Evolutionary conservation across 176 grass and related monocot species (phyloP), one percentile per base, ranked within the genome.

Genomic region (Ampelocalamus luodianensis): DNA sequence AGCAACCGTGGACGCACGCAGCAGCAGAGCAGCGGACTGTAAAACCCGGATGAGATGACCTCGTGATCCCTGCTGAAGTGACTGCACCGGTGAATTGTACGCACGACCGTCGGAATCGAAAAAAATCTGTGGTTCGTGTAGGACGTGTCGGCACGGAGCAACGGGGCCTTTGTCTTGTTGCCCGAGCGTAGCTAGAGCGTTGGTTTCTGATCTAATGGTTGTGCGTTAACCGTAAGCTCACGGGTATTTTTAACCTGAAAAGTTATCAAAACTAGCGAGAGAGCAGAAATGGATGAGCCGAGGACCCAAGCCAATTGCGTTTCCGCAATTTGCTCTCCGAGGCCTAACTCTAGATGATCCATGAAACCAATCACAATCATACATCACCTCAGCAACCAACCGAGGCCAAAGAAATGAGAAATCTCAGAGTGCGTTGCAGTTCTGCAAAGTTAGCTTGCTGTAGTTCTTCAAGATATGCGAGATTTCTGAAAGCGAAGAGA

Each of bases 401-500:
- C 44, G 1, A 26, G 24, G 26, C 24, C 3, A 72, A 49, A 32
- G 44, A 72, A 49, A 74, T 74, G 32, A 34, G 32, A 34, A 34
- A 34, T 46, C 45, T 5, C 26, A 51, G 26, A 32, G 26, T 50
- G 13, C 26, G 10, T 10, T 1, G 60, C 44, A 17, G 70, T 3
- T 49, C 23, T 49, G 70, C 24, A 17, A 49, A 13, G 23, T 17
- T 15, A 49, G 8, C 24, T 29, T 49, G 13, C 14, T 5, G 70
- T 3, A 18, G 13, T 48, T 27, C 44, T 17, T 15, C 13, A 58
- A 43, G 48, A 62, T 73, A 50, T 8, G 14, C 59, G 50, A 42
- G 79, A 71, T 71, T 70, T 70, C 36, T 56, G 79, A 71, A 26
- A 81, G 65, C 48, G 70, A 74, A 65, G 20, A n/a, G 55, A 83